Evolutionary conservation across 176 grass and related monocot species (phyloP), one percentile per base, ranked within the genome.

Genomic region (Triticum monococcum): DNA sequence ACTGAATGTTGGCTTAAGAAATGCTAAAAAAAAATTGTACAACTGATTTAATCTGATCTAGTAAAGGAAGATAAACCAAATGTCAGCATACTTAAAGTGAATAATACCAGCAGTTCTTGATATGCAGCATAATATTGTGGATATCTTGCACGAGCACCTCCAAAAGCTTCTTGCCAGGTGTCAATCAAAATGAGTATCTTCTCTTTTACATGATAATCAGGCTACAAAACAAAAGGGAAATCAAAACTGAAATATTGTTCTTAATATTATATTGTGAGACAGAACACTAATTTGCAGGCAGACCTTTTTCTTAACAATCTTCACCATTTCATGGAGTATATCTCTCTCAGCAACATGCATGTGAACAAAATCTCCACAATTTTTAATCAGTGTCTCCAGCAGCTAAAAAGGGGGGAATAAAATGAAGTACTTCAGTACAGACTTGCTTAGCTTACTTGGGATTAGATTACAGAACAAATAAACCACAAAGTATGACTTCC

Each of bases 111-210:
- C 18, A 98, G 86, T 64, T 94, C 88, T 81, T 96, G 96, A 77
- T 98, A 98, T 79, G 93, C 86, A 12, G 64, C 81, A 85, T 94
- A 94, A 79, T 96, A 98, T 81, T 95, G 90, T 7, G 93, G 93
- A 89, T 94, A 94, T 94, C 92, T 94, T 91, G 91, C 92, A 48
- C 78, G 88, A 37, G 92, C 76, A 85, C 96, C 96, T 57, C 96
- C 96, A 91, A 98, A 98, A 91, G 96, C 91, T 92, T 98, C 96
- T 96, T 98, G 93, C 96, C 96, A 98, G 80, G 86, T 94, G 72
- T 98, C 91, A 88, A 98, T 89, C 62, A 95, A 85, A 82, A 84
- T 79, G 72, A 95, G 79, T 84, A 93, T 88, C 86, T 92, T 93
- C 68, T 87, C 88, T 77, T 90, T 90, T 37, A 93, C 88, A 64